Base-by-base conservation (phyloP, 164 flowering plant genomes). In the Chimonanthus praecox region DNA sequence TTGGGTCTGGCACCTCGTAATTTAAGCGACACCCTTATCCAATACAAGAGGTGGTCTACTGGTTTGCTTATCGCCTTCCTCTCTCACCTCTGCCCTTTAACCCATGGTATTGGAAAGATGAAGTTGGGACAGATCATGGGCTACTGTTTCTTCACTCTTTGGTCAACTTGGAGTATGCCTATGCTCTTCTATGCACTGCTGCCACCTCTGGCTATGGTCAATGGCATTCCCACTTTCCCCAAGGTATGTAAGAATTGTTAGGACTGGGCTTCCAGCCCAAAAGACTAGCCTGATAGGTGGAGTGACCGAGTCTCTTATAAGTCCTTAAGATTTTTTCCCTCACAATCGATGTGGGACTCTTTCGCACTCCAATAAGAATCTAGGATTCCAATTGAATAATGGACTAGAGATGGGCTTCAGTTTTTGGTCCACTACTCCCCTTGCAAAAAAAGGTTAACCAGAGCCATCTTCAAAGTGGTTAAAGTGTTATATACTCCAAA, bases 41-140 rank as follows among this genome's bases (percentile, higher is more conserved):
- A 87, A 68, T 78, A 76, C 79, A 85, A 82, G 79, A 83, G 89
- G 72, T 88, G 88, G 89, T 69, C 81, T 5, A 84, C 83, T 16
- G 92, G 89, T 15, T 64, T 82, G 81, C 84, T 87, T 54, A 84
- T 85, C 77, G 80, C 83, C 44, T 82, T 85, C 68, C 67, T 78
- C 16, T 85, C 88, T 8, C 82, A 79, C 73, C 83, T 78, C 63
- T 81, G 92, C 73, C 92, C 91, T n/a, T 80, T 81, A 81, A 71
- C 75, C 9, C 78, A 81, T 71, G 91, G 85, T 2, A 76, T 72
- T 6, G 72, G 83, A 18, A 83, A 77, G 79, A 78, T 86, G 6
- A 82, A 78, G 54, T 67, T 87, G 0, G 85, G 83, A 2, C 83
- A 81, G 16, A 84, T 81, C 54, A 74, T 88, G 85, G 85, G 85